Conservation (phyloP, 2,329 filamentous ascomycete species). For the Rhexocercosporidium sp. region DNA sequence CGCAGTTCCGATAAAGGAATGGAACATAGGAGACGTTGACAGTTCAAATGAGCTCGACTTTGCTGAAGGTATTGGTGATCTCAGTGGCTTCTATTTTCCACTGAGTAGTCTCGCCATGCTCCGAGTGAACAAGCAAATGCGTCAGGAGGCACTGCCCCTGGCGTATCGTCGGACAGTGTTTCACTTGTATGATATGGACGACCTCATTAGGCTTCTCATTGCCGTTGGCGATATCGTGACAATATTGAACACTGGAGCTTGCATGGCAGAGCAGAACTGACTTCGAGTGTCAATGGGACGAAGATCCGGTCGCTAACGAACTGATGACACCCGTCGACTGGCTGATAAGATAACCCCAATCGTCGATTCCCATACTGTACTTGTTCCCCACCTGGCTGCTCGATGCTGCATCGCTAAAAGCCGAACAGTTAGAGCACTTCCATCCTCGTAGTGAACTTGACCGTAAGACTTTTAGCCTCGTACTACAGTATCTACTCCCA, state of each 20-base stretch:
- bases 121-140: background rate
- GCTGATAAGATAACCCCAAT: too few relatives aligned
- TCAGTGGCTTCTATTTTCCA: conserved; percentile 3
- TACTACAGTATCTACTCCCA: too few relatives aligned
- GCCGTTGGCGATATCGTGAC: background rate
- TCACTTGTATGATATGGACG: background rate
- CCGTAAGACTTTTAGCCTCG: too few relatives aligned
- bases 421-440: too few relatives aligned
- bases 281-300: background rate
- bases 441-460: too few relatives aligned
- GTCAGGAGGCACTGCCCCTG: background rate
- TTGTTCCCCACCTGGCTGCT: too few relatives aligned
- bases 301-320: background rate
- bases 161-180: background rate
- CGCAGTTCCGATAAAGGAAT: background rate
- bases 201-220: background rate
- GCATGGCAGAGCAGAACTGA: background rate
- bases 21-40: background rate
- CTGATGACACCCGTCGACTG: too few relatives aligned
- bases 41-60: background rate
- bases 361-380: too few relatives aligned
- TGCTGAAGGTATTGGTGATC: background rate
- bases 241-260: background rate
- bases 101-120: background rate
- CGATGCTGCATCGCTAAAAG: too few relatives aligned